phyloP scores from a whole-genome alignment of 2,329 filamentous ascomycete species.

The Amphichorda felina region DNA sequence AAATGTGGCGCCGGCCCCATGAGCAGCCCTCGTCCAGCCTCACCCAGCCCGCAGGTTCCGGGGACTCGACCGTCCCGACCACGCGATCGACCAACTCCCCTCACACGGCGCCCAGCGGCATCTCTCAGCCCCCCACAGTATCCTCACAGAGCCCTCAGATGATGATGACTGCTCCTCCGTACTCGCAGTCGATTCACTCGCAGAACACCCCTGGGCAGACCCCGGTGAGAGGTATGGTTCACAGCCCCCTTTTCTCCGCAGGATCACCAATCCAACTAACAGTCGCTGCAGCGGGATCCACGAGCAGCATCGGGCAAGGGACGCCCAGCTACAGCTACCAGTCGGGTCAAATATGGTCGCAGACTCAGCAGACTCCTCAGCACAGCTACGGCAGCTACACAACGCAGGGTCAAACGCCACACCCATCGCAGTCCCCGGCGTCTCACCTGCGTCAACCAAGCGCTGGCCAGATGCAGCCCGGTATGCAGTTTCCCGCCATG shows the following conservation, averaged over 20 bases:
- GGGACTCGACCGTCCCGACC: slow-evolving; percentile 31
- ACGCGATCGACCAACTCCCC: slow-evolving; percentile 46
- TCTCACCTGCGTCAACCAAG: slow-evolving; percentile 48
- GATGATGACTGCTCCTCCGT: slow-evolving; percentile 54
- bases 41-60: slow-evolving; percentile 31
- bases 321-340: slow-evolving; percentile 51
- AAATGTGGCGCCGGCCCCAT: slow-evolving; percentile 72
- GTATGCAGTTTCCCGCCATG: slow-evolving; percentile 53
- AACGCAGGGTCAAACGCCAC: slow-evolving; percentile 37
- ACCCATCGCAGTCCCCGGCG: slow-evolving; percentile 42
- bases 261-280: slow-evolving; percentile 58
- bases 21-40: slow-evolving; percentile 52
- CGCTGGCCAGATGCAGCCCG: slow-evolving; percentile 42
- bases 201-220: slow-evolving; percentile 60
- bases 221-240: slow-evolving; percentile 50
- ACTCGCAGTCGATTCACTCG: slow-evolving; percentile 59
- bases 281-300: slow-evolving; percentile 41
- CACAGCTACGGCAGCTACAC: slow-evolving; percentile 43
- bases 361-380: slow-evolving; percentile 51
- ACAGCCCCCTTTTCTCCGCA: slow-evolving; percentile 40
- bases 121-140: slow-evolving; percentile 45
- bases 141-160: slow-evolving; percentile 52
- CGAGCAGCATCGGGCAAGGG: slow-evolving; percentile 37
- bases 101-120: slow-evolving; percentile 39
- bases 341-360: slow-evolving; percentile 53